Conservation (phyloP, 768 basidiomycete species). For the Hemileccinum rubropunctum region DNA sequence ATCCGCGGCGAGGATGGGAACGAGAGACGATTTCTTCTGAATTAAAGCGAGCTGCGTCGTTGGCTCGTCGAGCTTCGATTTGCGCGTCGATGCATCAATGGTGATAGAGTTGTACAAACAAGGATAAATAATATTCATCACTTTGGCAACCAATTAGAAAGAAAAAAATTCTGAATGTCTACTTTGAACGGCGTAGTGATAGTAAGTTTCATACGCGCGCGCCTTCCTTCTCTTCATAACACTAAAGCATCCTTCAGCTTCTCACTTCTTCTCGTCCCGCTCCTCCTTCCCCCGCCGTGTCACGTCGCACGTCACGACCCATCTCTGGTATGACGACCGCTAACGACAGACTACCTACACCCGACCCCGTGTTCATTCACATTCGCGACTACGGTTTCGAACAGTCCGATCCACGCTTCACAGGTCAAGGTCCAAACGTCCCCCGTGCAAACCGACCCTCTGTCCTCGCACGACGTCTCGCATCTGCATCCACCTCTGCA, state of each 20-base stretch:
- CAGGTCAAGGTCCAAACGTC: constrained; percentile 39
- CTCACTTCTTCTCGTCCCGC: constrained; percentile 54
- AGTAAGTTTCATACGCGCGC: constrained; percentile 1
- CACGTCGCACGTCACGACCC: constrained; percentile 35
- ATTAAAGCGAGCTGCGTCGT: constrained; percentile 27
- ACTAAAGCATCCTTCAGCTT: too few relatives aligned
- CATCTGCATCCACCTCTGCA: constrained; percentile 15
- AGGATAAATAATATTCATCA: constrained; percentile 6
- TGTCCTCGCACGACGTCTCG: constrained; percentile 28
- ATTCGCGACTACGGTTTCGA: constrained; percentile 53
- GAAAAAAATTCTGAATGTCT: constrained; percentile 22
- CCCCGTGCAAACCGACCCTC: constrained; percentile 39
- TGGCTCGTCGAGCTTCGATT: constrained; percentile 26
- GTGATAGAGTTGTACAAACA: constrained; percentile 24
- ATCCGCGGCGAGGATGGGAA: constrained; percentile 7
- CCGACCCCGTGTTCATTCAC: constrained; percentile 29
- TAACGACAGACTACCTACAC: not conserved
- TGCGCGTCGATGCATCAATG: constrained; percentile 7
- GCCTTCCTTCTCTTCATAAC: too few relatives aligned
- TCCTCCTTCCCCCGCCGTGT: constrained; percentile 55
- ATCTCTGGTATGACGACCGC: constrained; percentile 3
- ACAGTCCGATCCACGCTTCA: constrained; percentile 41
- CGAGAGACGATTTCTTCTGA: constrained; percentile 30
- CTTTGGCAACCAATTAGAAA: constrained; percentile 11
- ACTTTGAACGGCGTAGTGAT: constrained; percentile 20